A percentile compares a stretch with the other conserved stretches of the same genome.
phyloP scores from a whole-genome alignment of 2,329 filamentous ascomycete species.

The Rutstroemia sydowiana region DNA sequence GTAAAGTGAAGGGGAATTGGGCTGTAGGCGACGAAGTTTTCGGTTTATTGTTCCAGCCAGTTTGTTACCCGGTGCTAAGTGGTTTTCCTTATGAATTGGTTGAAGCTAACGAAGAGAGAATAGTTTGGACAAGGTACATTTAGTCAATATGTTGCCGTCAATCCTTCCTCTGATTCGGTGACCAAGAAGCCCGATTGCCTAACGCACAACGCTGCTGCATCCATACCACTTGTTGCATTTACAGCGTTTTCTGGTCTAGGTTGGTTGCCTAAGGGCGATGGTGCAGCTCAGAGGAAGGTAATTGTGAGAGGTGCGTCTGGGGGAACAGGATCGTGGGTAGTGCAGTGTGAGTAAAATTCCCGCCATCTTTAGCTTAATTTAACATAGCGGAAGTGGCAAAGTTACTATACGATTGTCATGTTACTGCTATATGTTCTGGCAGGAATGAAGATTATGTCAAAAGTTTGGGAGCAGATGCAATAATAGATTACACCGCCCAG shows the following conservation, averaged over 20 bases:
- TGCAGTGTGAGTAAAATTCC: conserved; percentile 19
- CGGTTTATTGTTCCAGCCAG: conserved; percentile 26
- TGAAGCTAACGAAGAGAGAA: neutral
- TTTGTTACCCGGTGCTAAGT: conserved; percentile 10
- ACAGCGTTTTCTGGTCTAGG: conserved; percentile 32
- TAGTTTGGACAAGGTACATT: conserved; percentile 28
- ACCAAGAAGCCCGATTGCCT: conserved; percentile 34
- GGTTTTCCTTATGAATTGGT: neutral
- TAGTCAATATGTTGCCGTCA: conserved; percentile 24
- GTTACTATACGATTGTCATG: conserved; percentile 22
- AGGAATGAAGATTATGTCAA: conserved; percentile 24
- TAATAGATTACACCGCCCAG: conserved; percentile 25
- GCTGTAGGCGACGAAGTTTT: conserved; percentile 33
- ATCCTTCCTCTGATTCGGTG: conserved; percentile 21
- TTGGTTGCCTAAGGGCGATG: conserved; percentile 20
- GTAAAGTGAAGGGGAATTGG: conserved; percentile 25
- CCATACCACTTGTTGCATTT: conserved; percentile 36
- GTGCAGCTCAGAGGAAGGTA: conserved; percentile 17
- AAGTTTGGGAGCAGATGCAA: conserved; percentile 23
- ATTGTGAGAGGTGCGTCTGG: conserved; percentile 26
- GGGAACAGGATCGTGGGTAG: conserved; percentile 25
- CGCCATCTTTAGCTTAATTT: neutral
- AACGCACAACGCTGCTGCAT: conserved; percentile 37
- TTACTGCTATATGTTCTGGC: conserved; percentile 26
- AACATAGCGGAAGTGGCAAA: conserved; percentile 22